Evolutionary conservation across 176 grass and related monocot genomes (phyloP).

Genomic region (Carex pumila): DNA sequence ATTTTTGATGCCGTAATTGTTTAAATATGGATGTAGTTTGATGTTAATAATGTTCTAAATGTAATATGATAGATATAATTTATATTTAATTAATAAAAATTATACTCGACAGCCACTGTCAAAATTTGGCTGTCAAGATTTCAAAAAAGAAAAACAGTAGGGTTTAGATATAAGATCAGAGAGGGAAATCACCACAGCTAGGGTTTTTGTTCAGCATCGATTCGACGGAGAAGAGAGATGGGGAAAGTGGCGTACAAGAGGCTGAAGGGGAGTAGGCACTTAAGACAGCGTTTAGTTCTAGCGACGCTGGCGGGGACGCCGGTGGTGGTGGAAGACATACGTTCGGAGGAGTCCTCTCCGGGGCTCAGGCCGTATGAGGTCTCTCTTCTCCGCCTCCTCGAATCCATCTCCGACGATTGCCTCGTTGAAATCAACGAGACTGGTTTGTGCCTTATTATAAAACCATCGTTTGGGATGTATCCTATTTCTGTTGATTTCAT

Average conservation of each 20-base stretch:
- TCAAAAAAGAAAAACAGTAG: neutral
- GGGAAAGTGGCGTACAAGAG: conserved; percentile 28
- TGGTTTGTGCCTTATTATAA: conserved; percentile 8
- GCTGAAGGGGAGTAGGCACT: conserved; percentile 47
- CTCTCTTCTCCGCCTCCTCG: conserved; percentile 71
- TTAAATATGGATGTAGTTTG: no score
- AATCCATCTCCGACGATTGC: conserved; percentile 74
- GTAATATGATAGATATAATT: no score
- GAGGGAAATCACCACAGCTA: neutral
- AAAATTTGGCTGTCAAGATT: no score
- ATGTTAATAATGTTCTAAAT: no score
- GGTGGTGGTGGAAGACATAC: conserved; percentile 66
- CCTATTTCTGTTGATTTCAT: neutral
- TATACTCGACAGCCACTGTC: no score
- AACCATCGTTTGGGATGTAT: neutral
- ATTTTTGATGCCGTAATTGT: no score
- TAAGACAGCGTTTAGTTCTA: conserved; percentile 78
- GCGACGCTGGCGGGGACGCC: conserved; percentile 55
- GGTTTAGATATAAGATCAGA: neutral
- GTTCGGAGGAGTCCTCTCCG: conserved; percentile 44
- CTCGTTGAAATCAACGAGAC: conserved; percentile 70
- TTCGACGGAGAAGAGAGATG: neutral
- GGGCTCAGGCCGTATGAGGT: conserved; percentile 68
- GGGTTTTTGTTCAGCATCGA: conserved; percentile 7
- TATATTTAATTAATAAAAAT: no score